Base-by-base conservation (phyloP, 2,329 filamentous ascomycete species). In the Pseudocercospora ulei region DNA sequence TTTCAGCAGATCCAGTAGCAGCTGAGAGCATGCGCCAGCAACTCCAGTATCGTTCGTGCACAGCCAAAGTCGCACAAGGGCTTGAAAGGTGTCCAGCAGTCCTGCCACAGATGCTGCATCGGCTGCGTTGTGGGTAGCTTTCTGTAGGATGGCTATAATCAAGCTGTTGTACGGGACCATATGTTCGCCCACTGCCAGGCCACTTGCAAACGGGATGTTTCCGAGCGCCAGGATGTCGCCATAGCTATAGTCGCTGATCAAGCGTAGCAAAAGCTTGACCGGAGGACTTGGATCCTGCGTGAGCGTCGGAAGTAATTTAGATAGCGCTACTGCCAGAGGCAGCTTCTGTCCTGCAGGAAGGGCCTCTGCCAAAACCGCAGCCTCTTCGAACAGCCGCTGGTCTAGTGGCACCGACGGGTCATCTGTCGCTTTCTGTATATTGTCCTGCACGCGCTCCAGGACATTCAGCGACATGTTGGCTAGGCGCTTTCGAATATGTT, bases 61-160 rank as follows among this genome's bases (percentile, higher is more conserved):
- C 5, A 79, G 64, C 75, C 74, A 79, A 12, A 76, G 52, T 28
- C 69, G 66, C 4, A 78, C 65, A 13, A 78, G 56, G 7, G 70
- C 68, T 5, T 62, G 58, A 4, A 78, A 66, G 3, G 76, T 62
- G n/a, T 66, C 65, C 5, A 71, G 66, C 44, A 71, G 66, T 9
- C 69, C 69, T 8, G 74, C 75, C 18, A 78, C 65, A 31, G 70
- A 70, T 12, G 73, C 73, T 13, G 72, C 71, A 60, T 78, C 71
- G 28, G 65, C 67, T 4, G 66, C 60, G 23, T 61, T 64, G 8
- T 58, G 48, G 5, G 68, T 65, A 3, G 75, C 75, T 52, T 78
- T 78, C 22, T 63, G 63, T 25, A 80, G 58, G 22, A 79, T 55
- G 1, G 67, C 65, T 5, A 79, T 60, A 34, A 71, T 69, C 13